A percentile compares a stretch with the other conserved stretches of the same genome.
Evolutionary conservation across 2,329 filamentous ascomycete genomes (phyloP).

Genomic region (Microsporum audouinii): DNA sequence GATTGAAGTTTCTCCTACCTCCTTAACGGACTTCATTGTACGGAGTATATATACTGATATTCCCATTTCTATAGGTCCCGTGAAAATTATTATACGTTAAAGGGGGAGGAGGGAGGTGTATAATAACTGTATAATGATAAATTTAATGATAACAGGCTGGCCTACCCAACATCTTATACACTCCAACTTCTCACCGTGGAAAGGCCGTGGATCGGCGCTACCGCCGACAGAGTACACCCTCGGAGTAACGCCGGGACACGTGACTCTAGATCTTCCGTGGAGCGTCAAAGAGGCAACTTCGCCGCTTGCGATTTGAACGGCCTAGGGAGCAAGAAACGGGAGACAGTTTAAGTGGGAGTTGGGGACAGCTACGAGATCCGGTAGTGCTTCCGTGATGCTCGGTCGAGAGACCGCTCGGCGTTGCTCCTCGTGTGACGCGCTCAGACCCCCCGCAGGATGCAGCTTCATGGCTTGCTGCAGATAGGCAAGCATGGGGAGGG

Average conservation of each 20-base stretch:
- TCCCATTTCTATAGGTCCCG: too few species aligned
- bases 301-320: background rate
- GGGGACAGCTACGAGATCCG: background rate
- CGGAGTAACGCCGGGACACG: background rate
- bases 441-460: background rate
- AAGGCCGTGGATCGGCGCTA: background rate
- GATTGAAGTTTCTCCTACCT: too few species aligned
- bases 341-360: background rate
- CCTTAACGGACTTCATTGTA: too few species aligned
- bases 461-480: background rate
- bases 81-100: too few species aligned
- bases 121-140: too few species aligned
- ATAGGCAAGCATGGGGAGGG: background rate
- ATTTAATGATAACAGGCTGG: too few species aligned
- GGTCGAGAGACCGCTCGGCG: background rate
- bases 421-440: constrained; percentile 6
- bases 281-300: background rate
- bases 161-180: too few species aligned
- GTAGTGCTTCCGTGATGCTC: background rate
- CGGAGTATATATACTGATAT: too few species aligned
- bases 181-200: background rate
- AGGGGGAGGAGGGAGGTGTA: too few species aligned
- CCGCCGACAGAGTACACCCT: background rate
- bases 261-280: background rate
- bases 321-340: background rate